Evolutionary conservation across 2,329 filamentous ascomycete genomes (phyloP).

Genomic region (Hypoxylon sp.): DNA sequence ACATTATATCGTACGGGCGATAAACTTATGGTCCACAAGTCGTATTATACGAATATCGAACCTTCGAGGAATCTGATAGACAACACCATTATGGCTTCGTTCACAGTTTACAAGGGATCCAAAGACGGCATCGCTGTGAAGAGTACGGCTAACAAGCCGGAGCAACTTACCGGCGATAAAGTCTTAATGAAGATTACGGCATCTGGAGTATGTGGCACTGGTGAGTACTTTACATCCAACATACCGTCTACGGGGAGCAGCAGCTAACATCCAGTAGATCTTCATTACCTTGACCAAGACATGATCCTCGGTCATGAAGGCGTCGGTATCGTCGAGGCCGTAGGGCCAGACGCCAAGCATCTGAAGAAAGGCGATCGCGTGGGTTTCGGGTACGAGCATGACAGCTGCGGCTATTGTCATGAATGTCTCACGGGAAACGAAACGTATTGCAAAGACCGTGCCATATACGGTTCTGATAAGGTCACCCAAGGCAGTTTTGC

Average conservation of each 20-base stretch:
- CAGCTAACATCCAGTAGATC: conserved; percentile 56
- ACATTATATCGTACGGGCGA: conserved; percentile 1
- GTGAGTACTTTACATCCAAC: conserved; percentile 26
- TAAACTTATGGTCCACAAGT: not conserved
- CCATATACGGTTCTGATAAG: conserved; percentile 60
- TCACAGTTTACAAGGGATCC: conserved; percentile 76
- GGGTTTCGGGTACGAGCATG: conserved; percentile 63
- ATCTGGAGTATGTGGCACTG: conserved; percentile 76
- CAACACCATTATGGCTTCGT: conserved; percentile 53
- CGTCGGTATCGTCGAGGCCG: conserved; percentile 61
- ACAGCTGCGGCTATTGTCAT: conserved; percentile 61
- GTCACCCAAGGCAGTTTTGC: conserved; percentile 65
- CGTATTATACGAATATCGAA: not conserved
- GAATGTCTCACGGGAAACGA: conserved; percentile 62
- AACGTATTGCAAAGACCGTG: conserved; percentile 60
- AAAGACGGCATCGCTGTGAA: conserved; percentile 69
- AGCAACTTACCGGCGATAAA: conserved; percentile 66
- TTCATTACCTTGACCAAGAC: conserved; percentile 55
- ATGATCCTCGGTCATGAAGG: conserved; percentile 66
- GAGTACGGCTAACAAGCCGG: conserved; percentile 61
- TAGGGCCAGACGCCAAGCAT: conserved; percentile 58
- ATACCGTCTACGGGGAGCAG: conserved; percentile 39
- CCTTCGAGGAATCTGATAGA: not conserved
- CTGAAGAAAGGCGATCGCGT: conserved; percentile 62
- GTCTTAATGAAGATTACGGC: conserved; percentile 75